Evolutionary conservation across 192 early-diverging fungal genomes (phyloP), one percentile per base, ranked within the genome.

Genomic region (Coemansia sp.): DNA sequence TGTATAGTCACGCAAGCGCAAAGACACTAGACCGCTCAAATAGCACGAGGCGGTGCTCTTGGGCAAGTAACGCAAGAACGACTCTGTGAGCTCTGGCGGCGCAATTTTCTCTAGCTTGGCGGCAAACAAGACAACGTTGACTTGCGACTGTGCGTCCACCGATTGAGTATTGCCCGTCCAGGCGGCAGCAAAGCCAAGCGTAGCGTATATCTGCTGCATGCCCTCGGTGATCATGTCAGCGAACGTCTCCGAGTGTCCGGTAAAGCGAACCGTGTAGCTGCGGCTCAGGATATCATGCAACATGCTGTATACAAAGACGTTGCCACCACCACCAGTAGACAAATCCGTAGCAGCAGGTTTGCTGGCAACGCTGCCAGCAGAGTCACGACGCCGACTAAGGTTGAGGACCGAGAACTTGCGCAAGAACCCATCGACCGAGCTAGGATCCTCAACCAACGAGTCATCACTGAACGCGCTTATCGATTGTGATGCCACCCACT

Each of bases 351-450:
- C 41, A 0, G 33, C 42, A 15, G 52, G 43, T 22, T 66, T 59
- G 40, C 61, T 60, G 18, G 42, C 36, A 2, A 46, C 24, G 63
- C 78, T 68, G 9, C 69, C 62, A 2, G 76, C 76, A 2, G 75
- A 70, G 67, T 72, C 81, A 31, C 65, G 63, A 8, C 69, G 67
- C 7, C 65, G 63, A 43, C 73, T 67, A 68, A 84, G 76, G 59
- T 79, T 84, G 52, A 84, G 76, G 60, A 84, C 82, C 15, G 82
- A 78, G 61, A 84, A 84, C 36, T 67, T 72, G 49, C 74, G 67
- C 74, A 84, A 44, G 40, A 84, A 84, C 29, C 77, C 80, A 43
- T 82, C 80, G 20, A 59, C 73, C 0, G 57, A 60, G 31, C 57
- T 60, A 16, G 57, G 69, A 31, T 60, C 57, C 31, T 75, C 78